phyloP scores from a whole-genome alignment of 116 monocot genomes.

The Iris pallida region DNA sequence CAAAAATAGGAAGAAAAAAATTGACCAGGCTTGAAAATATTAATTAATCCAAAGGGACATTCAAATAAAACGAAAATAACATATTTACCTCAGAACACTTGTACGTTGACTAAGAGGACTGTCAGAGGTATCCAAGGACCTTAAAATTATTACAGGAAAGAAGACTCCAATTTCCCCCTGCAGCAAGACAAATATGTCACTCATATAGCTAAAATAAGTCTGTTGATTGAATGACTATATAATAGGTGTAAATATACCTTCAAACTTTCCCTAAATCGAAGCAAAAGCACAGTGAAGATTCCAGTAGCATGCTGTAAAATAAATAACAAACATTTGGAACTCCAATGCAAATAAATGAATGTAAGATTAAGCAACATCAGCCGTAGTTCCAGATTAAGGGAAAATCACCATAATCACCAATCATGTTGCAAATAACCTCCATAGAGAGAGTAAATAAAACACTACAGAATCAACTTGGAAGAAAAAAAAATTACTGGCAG shows the following conservation, averaged over 20 bases:
- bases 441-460: too few relatives aligned
- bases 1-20: background rate
- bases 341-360: background rate
- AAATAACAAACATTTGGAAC: conserved; percentile 11
- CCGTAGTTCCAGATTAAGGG: background rate
- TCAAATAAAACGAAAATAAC: conserved; percentile 7
- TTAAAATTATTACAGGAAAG: conserved; percentile 89
- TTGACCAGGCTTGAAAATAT: background rate
- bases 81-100: conserved; percentile 73
- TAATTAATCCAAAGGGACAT: background rate
- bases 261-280: conserved; percentile 94
- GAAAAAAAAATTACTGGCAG: conserved; percentile 1
- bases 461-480: background rate
- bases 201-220: background rate
- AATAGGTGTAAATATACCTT: conserved; percentile 45
- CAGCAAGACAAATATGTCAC: conserved; percentile 12
- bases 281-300: conserved; percentile 81
- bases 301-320: conserved; percentile 72
- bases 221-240: conserved; percentile 3
- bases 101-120: conserved; percentile 59
- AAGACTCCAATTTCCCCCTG: conserved; percentile 98
- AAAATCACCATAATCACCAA: too few relatives aligned
- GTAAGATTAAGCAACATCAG: background rate
- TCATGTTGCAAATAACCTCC: too few relatives aligned
- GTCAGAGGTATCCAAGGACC: conserved; percentile 76